Evolutionary conservation across 768 basidiomycete genomes (phyloP).

Genomic region (Suillus brevipes): DNA sequence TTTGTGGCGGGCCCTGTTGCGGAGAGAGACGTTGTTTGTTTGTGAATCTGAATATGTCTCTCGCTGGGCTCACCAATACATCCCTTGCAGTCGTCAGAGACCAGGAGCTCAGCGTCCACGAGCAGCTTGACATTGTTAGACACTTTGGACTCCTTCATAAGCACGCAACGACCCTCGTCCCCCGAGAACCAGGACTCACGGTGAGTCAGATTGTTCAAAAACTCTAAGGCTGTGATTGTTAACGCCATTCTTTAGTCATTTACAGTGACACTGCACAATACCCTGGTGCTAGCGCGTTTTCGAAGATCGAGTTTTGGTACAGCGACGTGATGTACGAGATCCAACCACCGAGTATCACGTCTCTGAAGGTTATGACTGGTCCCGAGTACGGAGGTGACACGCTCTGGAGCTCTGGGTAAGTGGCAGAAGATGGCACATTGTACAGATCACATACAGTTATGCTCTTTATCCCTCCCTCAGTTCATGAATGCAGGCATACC

Average conservation of each 20-base stretch:
- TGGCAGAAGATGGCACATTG: neutral
- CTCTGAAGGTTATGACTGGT: slow-evolving; percentile 71
- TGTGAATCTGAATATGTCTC: no score
- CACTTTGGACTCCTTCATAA: slow-evolving; percentile 78
- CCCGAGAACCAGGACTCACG: slow-evolving; percentile 54
- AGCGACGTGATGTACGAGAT: slow-evolving; percentile 81
- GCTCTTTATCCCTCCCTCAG: slow-evolving; percentile 84
- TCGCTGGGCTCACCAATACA: no score
- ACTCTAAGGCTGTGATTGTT: slow-evolving; percentile 29
- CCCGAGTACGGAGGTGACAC: slow-evolving; percentile 80
- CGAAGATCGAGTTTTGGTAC: slow-evolving; percentile 79
- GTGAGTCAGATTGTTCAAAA: slow-evolving; percentile 35
- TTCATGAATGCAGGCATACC: slow-evolving; percentile 68
- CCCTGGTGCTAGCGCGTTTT: slow-evolving; percentile 64
- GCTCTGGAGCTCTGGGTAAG: slow-evolving; percentile 76
- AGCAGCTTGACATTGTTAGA: slow-evolving; percentile 70
- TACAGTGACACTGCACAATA: slow-evolving; percentile 62
- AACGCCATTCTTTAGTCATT: no score
- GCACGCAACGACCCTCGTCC: slow-evolving; percentile 80
- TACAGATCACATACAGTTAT: slow-evolving; percentile 45
- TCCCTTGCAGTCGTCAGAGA: no score
- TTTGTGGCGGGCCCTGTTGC: neutral
- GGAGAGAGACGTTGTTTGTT: no score
- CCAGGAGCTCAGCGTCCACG: slow-evolving; percentile 55
- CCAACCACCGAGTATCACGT: slow-evolving; percentile 79